These are phyloP conservation scores for Myriangium duriaei DNA, from an alignment of 2,329 filamentous ascomycete species.

Conservation along the genomic window DNA sequence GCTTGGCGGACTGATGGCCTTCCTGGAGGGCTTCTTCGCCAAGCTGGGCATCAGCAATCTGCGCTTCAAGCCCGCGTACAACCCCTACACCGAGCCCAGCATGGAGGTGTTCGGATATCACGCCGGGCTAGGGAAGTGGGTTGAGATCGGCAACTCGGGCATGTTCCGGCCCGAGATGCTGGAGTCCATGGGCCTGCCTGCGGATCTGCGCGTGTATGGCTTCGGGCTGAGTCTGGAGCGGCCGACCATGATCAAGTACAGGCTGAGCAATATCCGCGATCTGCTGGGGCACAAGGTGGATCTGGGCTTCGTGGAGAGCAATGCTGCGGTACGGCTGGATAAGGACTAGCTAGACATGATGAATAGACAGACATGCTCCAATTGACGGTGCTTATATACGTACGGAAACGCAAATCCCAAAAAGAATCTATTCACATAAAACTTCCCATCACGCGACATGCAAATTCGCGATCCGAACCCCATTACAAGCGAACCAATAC, in stretches of 20 bases:
- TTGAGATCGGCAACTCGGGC: conserved; percentile 95
- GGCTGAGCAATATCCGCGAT: conserved; percentile 71
- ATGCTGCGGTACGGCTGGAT: conserved; percentile 80
- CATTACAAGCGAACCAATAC: conserved; percentile 72
- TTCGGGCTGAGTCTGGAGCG: conserved; percentile 86
- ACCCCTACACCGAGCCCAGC: conserved; percentile 86
- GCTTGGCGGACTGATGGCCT: conserved; percentile 81
- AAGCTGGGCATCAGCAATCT: conserved; percentile 86
- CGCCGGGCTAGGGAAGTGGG: conserved; percentile 74
- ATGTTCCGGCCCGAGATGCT: conserved; percentile 99
- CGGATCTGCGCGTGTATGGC: conserved; percentile 84
- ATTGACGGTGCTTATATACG: too few species aligned
- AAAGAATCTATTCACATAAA: too few species aligned
- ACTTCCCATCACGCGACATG: conserved; percentile 49
- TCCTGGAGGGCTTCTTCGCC: conserved; percentile 90
- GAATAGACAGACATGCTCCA: too few species aligned
- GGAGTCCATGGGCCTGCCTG: conserved; percentile 84
- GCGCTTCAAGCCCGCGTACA: conserved; percentile 95
- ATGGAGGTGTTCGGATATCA: conserved; percentile 99
- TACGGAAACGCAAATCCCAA: too few species aligned
- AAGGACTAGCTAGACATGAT: conserved; percentile 47
- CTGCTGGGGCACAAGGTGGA: conserved; percentile 92
- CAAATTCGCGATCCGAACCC: conserved; percentile 65
- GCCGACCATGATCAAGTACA: conserved; percentile 94
- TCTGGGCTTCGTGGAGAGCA: conserved; percentile 79